phyloP scores from a whole-genome alignment of 2,329 filamentous ascomycete species.

The Alternaria novae-zelandiae region DNA sequence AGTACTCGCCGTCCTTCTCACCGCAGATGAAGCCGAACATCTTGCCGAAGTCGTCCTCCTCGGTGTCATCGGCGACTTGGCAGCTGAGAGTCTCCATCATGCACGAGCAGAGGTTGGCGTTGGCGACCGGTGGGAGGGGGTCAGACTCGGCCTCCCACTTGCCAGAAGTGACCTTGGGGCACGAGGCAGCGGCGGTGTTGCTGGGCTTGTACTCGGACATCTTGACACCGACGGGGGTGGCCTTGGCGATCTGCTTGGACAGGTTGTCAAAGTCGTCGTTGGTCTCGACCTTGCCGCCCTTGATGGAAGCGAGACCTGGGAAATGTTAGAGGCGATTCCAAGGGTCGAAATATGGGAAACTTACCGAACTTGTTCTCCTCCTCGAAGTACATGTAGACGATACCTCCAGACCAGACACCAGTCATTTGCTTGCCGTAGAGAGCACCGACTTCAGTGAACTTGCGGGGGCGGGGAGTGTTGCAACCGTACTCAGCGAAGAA shows the following conservation, averaged over 20 bases:
- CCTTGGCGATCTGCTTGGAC: conserved; percentile 69
- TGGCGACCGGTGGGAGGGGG: conserved; percentile 80
- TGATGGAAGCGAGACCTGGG: conserved; percentile 69
- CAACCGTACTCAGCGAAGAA: conserved; percentile 99
- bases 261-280: conserved; percentile 67
- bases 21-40: conserved; percentile 81
- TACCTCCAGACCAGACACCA: conserved; percentile 88
- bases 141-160: conserved; percentile 72
- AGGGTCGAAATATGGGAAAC: conserved; percentile 20
- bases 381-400: conserved; percentile 99
- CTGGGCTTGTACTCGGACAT: conserved; percentile 73
- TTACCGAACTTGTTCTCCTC: conserved; percentile 86
- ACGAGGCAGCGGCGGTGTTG: conserved; percentile 71
- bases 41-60: conserved; percentile 64
- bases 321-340: conserved; percentile 11
- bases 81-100: conserved; percentile 80
- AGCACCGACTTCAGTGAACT: conserved; percentile 83
- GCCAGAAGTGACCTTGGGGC: conserved; percentile 67
- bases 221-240: conserved; percentile 69
- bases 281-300: conserved; percentile 64
- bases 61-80: conserved; percentile 63
- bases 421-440: conserved; percentile 85
- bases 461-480: conserved; percentile 75
- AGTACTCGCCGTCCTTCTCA: conserved; percentile 58
- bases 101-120: conserved; percentile 81